phyloP scores from a whole-genome alignment of 768 basidiomycete genomes.

The Rhodotorula graminis region DNA sequence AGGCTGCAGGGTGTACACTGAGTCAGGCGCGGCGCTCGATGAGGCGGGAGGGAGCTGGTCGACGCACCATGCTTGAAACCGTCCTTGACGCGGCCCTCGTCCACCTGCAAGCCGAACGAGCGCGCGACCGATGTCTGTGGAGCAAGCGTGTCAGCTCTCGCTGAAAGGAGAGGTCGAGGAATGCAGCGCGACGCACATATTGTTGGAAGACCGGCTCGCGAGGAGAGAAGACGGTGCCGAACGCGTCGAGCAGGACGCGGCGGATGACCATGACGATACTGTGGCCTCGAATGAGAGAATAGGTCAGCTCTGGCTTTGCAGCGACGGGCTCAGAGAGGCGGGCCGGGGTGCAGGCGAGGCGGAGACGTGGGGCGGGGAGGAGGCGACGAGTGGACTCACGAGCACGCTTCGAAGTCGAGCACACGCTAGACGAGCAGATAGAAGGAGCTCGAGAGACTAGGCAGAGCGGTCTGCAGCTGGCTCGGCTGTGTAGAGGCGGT shows the following conservation, averaged over 20 bases:
- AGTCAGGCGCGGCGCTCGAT: not conserved
- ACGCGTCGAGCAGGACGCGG: conserved; percentile 31
- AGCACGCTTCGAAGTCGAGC: no score
- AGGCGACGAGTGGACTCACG: no score
- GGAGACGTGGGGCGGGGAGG: no score
- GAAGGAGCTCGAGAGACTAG: no score
- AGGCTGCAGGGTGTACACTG: not conserved
- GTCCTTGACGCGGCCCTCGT: not conserved
- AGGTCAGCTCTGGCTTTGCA: no score
- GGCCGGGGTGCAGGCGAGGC: no score
- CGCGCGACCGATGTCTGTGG: conserved; percentile 10
- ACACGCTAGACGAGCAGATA: no score
- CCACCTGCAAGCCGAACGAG: conserved; percentile 6
- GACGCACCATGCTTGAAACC: conserved; percentile 24
- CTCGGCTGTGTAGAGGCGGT: no score
- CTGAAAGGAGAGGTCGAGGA: not conserved
- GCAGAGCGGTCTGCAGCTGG: no score
- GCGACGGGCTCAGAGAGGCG: no score
- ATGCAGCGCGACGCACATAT: conserved; percentile 15
- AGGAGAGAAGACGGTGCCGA: conserved; percentile 33
- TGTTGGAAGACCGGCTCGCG: conserved; percentile 14
- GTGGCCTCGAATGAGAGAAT: no score
- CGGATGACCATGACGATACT: conserved; percentile 21
- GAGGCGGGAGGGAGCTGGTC: not conserved
- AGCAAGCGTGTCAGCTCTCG: not conserved